Base-by-base conservation (phyloP, 257 asterid species). In the Nicotiana obtusifolia region DNA sequence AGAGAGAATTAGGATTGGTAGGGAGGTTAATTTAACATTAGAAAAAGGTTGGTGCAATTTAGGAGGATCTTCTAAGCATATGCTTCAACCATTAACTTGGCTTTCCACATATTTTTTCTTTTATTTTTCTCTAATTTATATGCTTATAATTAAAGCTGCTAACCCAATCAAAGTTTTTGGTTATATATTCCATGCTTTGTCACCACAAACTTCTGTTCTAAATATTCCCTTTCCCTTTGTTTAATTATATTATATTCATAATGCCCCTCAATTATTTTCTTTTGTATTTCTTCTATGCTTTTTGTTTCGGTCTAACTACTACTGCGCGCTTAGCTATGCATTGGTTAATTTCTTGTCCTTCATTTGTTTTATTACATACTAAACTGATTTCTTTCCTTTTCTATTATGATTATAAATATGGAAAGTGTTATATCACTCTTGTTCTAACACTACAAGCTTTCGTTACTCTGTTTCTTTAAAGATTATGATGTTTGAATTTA, bases 21-120 rank as follows among this genome's bases (percentile, higher is more conserved):
- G 59, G 2, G 17, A 0, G 60, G 35, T 6, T 49, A 65, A 28
- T 10, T 65, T 49, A 80, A 65, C 20, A 3, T 33, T 35, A 30
- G 56, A 30, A 66, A 24, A 65, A 65, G 66, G 52, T 56, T 49
- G 57, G 78, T 80, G 67, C 41, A 49, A n/a, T n/a, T n/a, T n/a
- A 17, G 31, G 78, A 66, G 83, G 53, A 65, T 66, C 83, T 80
- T 80, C 83, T 80, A 65, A 80, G 83, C 66, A 80, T 80, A 80
- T 80, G 78, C 78, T 62, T 80, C 65, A 11, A 66, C 78, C 83
- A 65, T 52, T 80, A 80, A 65, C 77, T 49, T 80, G 14, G 8
- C 65, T 64, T 80, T 30, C 64, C 60, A 41, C 13, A 64, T 28
- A 56, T 81, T 69, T 31, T 44, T 28, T 68, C 19, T 4, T 37